Evolutionary conservation across 306 rosid species (phyloP).

Genomic region (Vachellia pachyceras): DNA sequence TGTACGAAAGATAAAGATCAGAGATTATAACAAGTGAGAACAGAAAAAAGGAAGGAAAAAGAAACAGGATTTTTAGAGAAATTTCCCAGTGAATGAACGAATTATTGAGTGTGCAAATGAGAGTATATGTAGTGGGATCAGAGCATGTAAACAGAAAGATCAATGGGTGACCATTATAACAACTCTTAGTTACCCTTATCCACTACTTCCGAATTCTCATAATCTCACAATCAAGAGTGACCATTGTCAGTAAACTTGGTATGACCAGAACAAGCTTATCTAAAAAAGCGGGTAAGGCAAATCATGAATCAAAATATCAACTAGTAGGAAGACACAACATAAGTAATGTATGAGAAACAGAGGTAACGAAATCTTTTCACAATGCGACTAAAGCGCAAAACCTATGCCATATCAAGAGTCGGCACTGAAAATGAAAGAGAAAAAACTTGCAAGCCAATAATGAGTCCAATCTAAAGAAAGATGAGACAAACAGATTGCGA

Average conservation of each 20-base stretch:
- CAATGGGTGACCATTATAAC: not conserved
- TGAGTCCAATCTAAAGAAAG: not conserved
- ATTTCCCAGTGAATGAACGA: not conserved
- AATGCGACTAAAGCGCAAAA: not conserved
- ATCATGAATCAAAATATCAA: conserved; percentile 11
- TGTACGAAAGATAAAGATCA: conserved; percentile 33
- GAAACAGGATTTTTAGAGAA: not conserved
- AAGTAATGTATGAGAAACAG: not conserved
- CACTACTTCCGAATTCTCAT: not conserved
- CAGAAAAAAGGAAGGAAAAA: not conserved
- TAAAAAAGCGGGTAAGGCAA: not conserved
- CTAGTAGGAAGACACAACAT: not conserved
- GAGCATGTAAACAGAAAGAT: not conserved
- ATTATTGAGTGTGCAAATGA: not conserved
- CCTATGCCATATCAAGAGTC: not conserved
- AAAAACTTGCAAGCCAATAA: not conserved
- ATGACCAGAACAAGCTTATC: not conserved
- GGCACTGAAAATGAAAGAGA: not conserved
- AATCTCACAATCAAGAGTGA: not conserved
- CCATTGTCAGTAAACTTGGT: not conserved
- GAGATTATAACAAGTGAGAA: not conserved
- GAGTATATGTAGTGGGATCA: not conserved
- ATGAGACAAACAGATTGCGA: not conserved
- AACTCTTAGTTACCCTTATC: not conserved
- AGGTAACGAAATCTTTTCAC: not conserved